Evolutionary conservation across 1,139 yeast species (phyloP).

Genomic region (Suhomyces terraborum): DNA sequence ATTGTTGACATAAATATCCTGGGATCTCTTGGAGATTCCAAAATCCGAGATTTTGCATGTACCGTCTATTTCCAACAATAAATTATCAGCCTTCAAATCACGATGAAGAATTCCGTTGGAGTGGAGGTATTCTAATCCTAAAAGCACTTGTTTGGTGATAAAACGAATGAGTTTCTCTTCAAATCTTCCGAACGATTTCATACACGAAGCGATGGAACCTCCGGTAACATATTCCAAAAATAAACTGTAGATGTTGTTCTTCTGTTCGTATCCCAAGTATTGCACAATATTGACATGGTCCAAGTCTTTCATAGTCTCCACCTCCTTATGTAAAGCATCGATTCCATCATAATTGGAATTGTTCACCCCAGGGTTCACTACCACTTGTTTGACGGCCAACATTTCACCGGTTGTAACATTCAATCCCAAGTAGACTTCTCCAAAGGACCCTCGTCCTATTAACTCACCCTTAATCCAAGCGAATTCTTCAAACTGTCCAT

Average conservation of each 20-base stretch:
- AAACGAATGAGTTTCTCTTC: slow-evolving; percentile 75
- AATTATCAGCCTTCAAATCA: slow-evolving; percentile 93
- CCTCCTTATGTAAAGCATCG: slow-evolving; percentile 87
- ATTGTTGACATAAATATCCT: slow-evolving; percentile 84
- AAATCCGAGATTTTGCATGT: slow-evolving; percentile 95
- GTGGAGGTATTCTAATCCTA: slow-evolving; percentile 85
- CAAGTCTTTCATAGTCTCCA: slow-evolving; percentile 89
- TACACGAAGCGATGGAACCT: slow-evolving; percentile 88
- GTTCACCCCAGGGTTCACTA: slow-evolving; percentile 50
- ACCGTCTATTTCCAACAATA: slow-evolving; percentile 87
- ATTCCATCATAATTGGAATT: slow-evolving; percentile 52
- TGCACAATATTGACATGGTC: slow-evolving; percentile 95
- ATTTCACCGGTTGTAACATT: slow-evolving; percentile 97
- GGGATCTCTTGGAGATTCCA: slow-evolving; percentile 89
- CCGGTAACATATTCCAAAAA: slow-evolving; percentile 97
- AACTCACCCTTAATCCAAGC: slow-evolving; percentile 98
- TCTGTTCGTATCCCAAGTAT: slow-evolving; percentile 88
- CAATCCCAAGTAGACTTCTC: slow-evolving; percentile 89
- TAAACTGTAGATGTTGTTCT: slow-evolving; percentile 72
- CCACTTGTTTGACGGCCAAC: slow-evolving; percentile 97
- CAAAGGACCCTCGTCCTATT: slow-evolving; percentile 96
- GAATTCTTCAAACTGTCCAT: slow-evolving; percentile 77
- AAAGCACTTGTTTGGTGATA: slow-evolving; percentile 75
- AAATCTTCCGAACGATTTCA: slow-evolving; percentile 81
- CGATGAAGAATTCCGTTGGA: slow-evolving; percentile 87